Evolutionary conservation across 768 basidiomycete genomes (phyloP).

Genomic region (Vararia minispora): DNA sequence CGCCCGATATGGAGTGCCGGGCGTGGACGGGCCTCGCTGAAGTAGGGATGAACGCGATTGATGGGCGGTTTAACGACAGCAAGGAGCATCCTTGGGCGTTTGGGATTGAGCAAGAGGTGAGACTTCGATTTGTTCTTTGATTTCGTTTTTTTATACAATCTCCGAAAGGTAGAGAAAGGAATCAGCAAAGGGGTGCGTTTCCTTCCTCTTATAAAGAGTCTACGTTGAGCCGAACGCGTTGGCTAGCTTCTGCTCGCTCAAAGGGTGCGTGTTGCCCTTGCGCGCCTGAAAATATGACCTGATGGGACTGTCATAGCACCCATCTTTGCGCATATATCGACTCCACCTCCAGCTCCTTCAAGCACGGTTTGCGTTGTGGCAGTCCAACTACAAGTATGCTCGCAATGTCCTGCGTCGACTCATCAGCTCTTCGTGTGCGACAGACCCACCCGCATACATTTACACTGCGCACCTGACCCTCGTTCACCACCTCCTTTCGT

Average conservation of each 20-base stretch:
- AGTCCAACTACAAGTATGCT: conserved; percentile 48
- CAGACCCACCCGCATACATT: conserved; percentile 39
- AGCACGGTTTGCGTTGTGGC: conserved; percentile 41
- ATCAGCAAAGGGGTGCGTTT: conserved; percentile 57
- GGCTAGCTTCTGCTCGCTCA: conserved; percentile 42
- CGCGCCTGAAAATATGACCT: conserved; percentile 4
- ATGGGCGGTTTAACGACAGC: conserved; percentile 28
- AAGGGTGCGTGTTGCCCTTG: conserved; percentile 32
- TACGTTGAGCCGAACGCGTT: neutral
- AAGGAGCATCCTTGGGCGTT: conserved; percentile 32
- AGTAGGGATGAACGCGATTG: conserved; percentile 46
- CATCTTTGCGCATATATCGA: conserved; percentile 49
- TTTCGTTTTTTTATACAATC: conserved; percentile 1
- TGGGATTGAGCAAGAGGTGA: conserved; percentile 46
- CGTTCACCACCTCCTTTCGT: conserved; percentile 35
- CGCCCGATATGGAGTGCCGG: conserved; percentile 51
- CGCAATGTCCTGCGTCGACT: conserved; percentile 48
- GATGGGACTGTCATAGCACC: conserved; percentile 32
- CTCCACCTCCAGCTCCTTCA: conserved; percentile 52
- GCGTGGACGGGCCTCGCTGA: conserved; percentile 66
- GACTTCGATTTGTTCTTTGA: conserved; percentile 7
- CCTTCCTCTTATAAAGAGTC: neutral
- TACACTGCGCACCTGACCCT: conserved; percentile 48
- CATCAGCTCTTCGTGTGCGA: conserved; percentile 30
- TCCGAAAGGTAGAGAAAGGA: conserved; percentile 57